Base-by-base conservation (phyloP, 2,329 filamentous ascomycete genomes). In the Magnaporthiopsis rhizophila region DNA sequence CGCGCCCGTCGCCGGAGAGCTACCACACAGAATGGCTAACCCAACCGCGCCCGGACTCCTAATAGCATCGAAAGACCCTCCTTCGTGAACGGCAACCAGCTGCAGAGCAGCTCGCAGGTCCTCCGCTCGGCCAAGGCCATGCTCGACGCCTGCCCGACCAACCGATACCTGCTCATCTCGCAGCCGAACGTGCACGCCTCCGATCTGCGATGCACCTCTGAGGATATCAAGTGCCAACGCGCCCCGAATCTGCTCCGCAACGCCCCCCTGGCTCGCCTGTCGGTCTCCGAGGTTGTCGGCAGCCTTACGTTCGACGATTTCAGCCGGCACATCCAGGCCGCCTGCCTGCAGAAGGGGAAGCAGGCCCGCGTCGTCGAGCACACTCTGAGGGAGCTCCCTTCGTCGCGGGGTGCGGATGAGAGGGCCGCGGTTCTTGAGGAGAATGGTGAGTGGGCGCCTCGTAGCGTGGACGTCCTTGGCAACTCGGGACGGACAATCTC, bases 81-180 rank as follows among this genome's bases (percentile, higher is more conserved):
- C 62, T 67, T 76, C 64, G 69, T 70, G 58, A 65, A 73, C 28
- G 65, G 71, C 61, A 71, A 76, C 50, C 79, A 84, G 69, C 76
- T 86, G 45, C 83, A 85, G 70, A 81, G 80, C 36, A 80, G 75
- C 71, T 70, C 74, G 28, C 75, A 78, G 61, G 79, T 81, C 18
- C 67, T 81, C 59, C 70, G 74, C 26, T 73, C 77, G 13, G 77
- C 79, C 30, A 78, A 80, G 66, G 68, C 76, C n/a, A 72, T 87
- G 62, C 83, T 96, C 32, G 79, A 81, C 56, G 75, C 77, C 64
- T 96, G 92, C 76, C 88, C 89, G 2, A 92, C 90, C 26, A 82
- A 87, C 62, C 84, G 84, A 69, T 97, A 97, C 77, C 79, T 96
- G 65, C 75, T 97, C 68, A 83, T 96, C 66, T 85, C 86, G 36